phyloP scores from a whole-genome alignment of 495 filamentous ascomycete species.

The Rhizodiscina lignyota region DNA sequence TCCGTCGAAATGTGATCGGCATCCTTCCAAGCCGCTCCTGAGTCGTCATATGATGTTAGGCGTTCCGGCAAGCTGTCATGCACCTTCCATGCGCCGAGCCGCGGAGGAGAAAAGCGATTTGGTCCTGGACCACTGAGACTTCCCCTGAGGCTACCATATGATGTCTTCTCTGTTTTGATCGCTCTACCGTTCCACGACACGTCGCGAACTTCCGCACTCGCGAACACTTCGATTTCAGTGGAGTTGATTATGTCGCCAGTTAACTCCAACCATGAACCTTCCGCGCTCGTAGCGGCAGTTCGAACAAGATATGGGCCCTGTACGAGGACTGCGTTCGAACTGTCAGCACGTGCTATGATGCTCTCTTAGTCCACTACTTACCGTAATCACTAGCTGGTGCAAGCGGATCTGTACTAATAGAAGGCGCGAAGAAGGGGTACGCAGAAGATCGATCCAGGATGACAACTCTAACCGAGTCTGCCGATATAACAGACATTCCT shows the following conservation, averaged over 20 bases:
- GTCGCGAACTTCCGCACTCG: slow-evolving; percentile 2
- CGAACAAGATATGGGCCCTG: slow-evolving; percentile 18
- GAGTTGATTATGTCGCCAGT: slow-evolving; percentile 13
- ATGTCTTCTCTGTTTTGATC: slow-evolving; percentile 5
- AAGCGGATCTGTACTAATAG: slow-evolving; percentile 32
- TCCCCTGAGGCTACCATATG: slow-evolving; percentile 15
- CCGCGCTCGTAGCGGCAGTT: slow-evolving; percentile 4
- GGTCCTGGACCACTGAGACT: slow-evolving; percentile 2
- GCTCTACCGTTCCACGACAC: slow-evolving; percentile 16
- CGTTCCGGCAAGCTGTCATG: slow-evolving; percentile 16
- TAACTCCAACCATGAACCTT: no score
- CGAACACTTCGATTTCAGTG: slow-evolving; percentile 15
- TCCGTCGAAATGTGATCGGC: slow-evolving; percentile 13
- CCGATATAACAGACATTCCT: slow-evolving; percentile 31
- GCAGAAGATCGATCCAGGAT: slow-evolving; percentile 35
- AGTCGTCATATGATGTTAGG: slow-evolving; percentile 12
- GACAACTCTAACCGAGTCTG: slow-evolving; percentile 26
- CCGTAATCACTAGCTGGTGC: slow-evolving; percentile 13
- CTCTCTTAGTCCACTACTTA: background rate
- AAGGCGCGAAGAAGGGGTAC: slow-evolving; percentile 39
- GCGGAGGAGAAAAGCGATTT: slow-evolving; percentile 6
- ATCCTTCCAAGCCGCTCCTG: slow-evolving; percentile 13
- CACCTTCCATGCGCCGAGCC: slow-evolving; percentile 15
- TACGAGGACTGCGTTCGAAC: slow-evolving; percentile 13
- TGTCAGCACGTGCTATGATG: no score